Percentiles rank a stretch among this genome's conserved stretches.
Conservation (phyloP, 1,139 yeast genomes). For the Geotrichum histeridarum region DNA sequence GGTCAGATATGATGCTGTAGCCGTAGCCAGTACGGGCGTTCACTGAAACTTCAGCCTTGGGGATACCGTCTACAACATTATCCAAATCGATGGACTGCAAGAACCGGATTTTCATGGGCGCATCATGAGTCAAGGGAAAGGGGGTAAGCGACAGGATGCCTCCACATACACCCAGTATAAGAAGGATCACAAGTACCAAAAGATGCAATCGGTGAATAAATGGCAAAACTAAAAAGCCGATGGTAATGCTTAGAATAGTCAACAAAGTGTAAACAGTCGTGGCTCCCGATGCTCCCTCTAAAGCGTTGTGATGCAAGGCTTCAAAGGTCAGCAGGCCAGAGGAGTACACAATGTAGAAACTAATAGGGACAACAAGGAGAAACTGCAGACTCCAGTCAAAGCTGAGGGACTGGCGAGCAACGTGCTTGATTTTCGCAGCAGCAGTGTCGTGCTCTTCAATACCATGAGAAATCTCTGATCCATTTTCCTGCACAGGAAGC, state of each 20-base stretch:
- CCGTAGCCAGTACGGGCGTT: conserved; percentile 50
- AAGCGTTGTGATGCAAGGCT: conserved; percentile 64
- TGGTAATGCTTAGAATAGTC: conserved; percentile 38
- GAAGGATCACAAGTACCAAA: conserved; percentile 43
- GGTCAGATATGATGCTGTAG: conserved; percentile 45
- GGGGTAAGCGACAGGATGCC: conserved; percentile 39
- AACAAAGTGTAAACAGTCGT: conserved; percentile 46
- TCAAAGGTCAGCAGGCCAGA: conserved; percentile 48
- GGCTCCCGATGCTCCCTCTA: conserved; percentile 53
- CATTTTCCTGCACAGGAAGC: conserved; percentile 1
- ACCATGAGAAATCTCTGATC: conserved; percentile 6
- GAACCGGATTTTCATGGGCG: conserved; percentile 69
- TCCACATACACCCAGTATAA: conserved; percentile 40
- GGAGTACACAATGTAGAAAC: conserved; percentile 49
- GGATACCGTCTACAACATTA: conserved; percentile 21
- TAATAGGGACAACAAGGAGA: conserved; percentile 60
- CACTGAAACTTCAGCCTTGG: conserved; percentile 43
- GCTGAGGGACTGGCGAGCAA: conserved; percentile 44
- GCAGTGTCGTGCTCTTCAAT: conserved; percentile 13
- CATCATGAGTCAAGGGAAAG: conserved; percentile 51
- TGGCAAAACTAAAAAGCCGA: conserved; percentile 61
- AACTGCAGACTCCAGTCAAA: conserved; percentile 83
- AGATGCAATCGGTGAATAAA: conserved; percentile 66
- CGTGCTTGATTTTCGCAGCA: conserved; percentile 25
- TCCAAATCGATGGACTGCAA: conserved; percentile 52